Base-by-base conservation (phyloP, 176 grass and related monocot species). In the Carex cristatella region DNA sequence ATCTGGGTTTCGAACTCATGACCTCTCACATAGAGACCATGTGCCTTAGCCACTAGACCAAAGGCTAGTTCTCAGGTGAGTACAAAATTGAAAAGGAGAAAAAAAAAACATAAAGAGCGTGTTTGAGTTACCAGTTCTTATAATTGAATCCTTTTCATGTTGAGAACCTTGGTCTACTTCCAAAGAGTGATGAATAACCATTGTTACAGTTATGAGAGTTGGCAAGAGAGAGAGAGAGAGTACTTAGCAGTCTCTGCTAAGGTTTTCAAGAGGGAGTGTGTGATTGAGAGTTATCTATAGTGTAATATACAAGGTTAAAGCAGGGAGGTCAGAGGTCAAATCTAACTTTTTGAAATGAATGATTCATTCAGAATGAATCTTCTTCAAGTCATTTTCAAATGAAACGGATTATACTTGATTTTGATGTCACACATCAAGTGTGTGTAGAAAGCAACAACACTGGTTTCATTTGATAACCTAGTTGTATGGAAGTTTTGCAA, bases 121-220 rank as follows among this genome's bases (percentile, higher is more conserved):
- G 11, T 32, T 79, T 63, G 38, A 76, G 46, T 83, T 84, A 87
- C 88, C 88, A 2, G 88, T 90, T 90, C 88, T 4, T 56, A 73
- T 84, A 1, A 65, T 10, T 61, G 46, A 81, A 23, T 69, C 56
- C 18, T 87, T 79, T 2, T 86, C 85, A 51, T 80, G 31, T n/a
- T 75, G 79, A 15, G 88, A 87, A 64, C 38, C 62, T 55, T 63
- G 32, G 1, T 82, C 64, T 54, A 75, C 65, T 44, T 87, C 63
- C 28, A 90, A 80, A 61, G 88, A 85, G 62, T 85, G 62, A n/a
- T 73, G 49, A 80, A 85, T 75, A 48, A 85, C 81, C 88, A 90
- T 90, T 83, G 53, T 82, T 55, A 30, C 30, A 32, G 2, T 18
- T 64, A 64, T 66, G n/a, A 78, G 69, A 63, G 72, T 48, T 51